A percentile compares a stretch with the other conserved stretches of the same genome.
Evolutionary conservation across 805 yeast species (phyloP).

Genomic region (Metschnikowia lochheadii): DNA sequence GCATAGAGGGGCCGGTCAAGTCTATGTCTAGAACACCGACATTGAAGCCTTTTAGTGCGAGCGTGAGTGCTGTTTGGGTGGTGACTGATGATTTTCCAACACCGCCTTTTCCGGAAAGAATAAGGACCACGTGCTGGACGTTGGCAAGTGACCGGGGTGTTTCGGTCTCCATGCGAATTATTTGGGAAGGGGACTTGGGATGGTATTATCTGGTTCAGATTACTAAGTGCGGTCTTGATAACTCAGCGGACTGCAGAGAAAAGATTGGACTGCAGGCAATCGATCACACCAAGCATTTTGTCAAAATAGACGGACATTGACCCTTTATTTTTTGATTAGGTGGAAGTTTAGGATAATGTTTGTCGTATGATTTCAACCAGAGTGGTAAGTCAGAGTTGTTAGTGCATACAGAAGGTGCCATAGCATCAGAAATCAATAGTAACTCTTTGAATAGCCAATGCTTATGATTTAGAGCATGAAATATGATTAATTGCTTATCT

Average conservation of each 20-base stretch:
- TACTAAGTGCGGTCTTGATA: neutral
- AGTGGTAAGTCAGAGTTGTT: too few species aligned
- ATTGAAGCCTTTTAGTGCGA: constrained; percentile 63
- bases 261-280: neutral
- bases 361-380: too few species aligned
- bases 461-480: too few species aligned
- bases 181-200: neutral
- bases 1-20: constrained; percentile 93
- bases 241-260: neutral
- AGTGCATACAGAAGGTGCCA: too few species aligned
- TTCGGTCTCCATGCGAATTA: constrained; percentile 1
- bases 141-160: constrained; percentile 36
- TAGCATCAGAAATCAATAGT: too few species aligned
- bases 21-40: constrained; percentile 97
- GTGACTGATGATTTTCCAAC: constrained; percentile 97
- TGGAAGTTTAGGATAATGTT: too few species aligned
- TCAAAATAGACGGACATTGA: neutral
- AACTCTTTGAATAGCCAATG: too few species aligned
- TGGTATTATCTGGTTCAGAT: neutral
- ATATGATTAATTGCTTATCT: too few species aligned
- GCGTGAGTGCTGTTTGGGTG: constrained; percentile 83
- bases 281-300: neutral
- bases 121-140: constrained; percentile 73
- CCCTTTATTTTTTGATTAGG: too few species aligned
- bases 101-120: constrained; percentile 94